Conservation (phyloP, 2,329 filamentous ascomycete genomes). For the Aureobasidium sp. region DNA sequence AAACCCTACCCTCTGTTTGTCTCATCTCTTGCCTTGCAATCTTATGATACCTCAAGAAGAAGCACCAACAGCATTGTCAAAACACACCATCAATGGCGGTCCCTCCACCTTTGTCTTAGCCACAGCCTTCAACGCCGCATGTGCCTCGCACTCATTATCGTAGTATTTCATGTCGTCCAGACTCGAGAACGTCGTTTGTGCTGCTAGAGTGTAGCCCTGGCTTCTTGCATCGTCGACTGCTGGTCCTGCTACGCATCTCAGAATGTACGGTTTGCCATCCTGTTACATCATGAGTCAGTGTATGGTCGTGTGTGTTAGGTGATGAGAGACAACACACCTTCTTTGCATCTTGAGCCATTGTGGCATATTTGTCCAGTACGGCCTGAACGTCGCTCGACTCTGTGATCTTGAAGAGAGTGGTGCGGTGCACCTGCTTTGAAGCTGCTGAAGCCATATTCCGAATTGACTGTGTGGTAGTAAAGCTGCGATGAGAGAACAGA, state of each 20-base stretch:
- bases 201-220: constrained; percentile 57
- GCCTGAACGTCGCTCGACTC: constrained; percentile 35
- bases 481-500: neutral
- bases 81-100: constrained; percentile 13
- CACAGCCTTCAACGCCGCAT: constrained; percentile 39
- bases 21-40: too few relatives aligned
- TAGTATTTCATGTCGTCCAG: constrained; percentile 64
- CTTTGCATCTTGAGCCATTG: constrained; percentile 33
- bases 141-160: constrained; percentile 50
- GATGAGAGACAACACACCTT: constrained; percentile 36
- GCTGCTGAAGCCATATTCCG: constrained; percentile 1
- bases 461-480: neutral
- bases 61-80: constrained; percentile 3
- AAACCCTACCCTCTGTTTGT: too few relatives aligned
- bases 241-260: constrained; percentile 46
- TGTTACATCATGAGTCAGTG: constrained; percentile 23
- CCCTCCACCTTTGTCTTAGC: constrained; percentile 21
- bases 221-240: constrained; percentile 50
- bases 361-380: constrained; percentile 37
- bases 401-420: constrained; percentile 47
- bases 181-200: constrained; percentile 54
- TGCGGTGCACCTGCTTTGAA: constrained; percentile 31
- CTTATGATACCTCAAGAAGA: neutral
- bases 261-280: constrained; percentile 65
- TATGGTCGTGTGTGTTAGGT: too few relatives aligned